Conservation (phyloP, 306 rosid genomes). For the Alnus rubra region DNA sequence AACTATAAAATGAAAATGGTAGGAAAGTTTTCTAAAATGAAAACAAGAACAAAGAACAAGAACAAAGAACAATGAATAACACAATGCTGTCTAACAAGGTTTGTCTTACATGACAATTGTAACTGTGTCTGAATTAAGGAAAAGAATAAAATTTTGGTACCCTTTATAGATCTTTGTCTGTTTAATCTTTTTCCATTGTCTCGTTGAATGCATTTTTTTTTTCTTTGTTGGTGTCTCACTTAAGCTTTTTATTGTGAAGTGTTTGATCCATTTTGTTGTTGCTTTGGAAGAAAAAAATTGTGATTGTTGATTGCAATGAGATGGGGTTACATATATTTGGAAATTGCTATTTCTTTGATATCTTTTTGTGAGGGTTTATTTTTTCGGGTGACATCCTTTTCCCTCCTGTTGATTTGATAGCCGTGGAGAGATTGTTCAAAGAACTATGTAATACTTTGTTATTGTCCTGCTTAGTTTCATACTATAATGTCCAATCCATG, state of each 20-base stretch:
- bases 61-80: neutral
- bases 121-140: no score
- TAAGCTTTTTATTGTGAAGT: slow-evolving; percentile 5
- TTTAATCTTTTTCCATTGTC: slow-evolving; percentile 19
- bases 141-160: neutral
- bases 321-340: neutral
- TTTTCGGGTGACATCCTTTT: neutral
- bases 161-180: neutral
- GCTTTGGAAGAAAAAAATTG: neutral
- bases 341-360: neutral
- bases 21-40: neutral
- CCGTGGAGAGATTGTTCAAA: neutral
- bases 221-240: neutral
- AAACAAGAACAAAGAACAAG: neutral
- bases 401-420: neutral
- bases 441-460: neutral
- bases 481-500: neutral
- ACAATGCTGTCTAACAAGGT: neutral
- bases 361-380: neutral
- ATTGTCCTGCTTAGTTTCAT: neutral
- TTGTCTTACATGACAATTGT: neutral
- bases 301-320: neutral
- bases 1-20: neutral
- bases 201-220: neutral
- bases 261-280: slow-evolving; percentile 2